These are phyloP conservation scores for Fusarium devonianum DNA, from an alignment of 2,329 filamentous ascomycete species.

Conservation along the genomic window DNA sequence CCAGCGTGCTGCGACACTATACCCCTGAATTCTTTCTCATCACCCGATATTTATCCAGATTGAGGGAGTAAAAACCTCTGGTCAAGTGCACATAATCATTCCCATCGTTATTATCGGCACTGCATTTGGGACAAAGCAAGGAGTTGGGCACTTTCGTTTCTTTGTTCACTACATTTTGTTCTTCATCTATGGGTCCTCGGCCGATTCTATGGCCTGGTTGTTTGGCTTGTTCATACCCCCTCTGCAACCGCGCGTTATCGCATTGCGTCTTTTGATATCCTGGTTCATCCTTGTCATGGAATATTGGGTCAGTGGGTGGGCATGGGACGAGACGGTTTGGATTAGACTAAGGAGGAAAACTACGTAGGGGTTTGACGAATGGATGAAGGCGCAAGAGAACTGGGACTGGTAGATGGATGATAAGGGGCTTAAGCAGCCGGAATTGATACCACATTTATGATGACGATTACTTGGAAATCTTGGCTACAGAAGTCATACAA, in stretches of 20 bases:
- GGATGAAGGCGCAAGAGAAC: constrained; percentile 10
- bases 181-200: constrained; percentile 13
- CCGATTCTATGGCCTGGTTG: constrained; percentile 18
- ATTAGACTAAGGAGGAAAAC: constrained; percentile 12
- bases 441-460: constrained; percentile 41
- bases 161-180: constrained; percentile 23
- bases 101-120: constrained; percentile 27
- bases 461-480: constrained; percentile 3
- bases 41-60: not conserved
- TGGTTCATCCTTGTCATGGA: constrained; percentile 10
- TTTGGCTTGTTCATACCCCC: constrained; percentile 33
- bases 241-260: constrained; percentile 9
- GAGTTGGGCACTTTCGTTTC: constrained; percentile 37
- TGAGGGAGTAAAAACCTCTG: constrained; percentile 1
- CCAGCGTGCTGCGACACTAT: constrained; percentile 30
- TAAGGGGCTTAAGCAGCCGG: constrained; percentile 17
- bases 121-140: constrained; percentile 39
- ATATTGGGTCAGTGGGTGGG: not conserved
- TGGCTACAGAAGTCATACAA: too few relatives aligned
- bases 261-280: constrained; percentile 15
- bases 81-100: constrained; percentile 14
- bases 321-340: constrained; percentile 9
- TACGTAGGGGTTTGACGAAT: constrained; percentile 12
- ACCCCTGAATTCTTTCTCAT: constrained; percentile 19
- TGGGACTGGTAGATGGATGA: constrained; percentile 27